Base-by-base conservation (phyloP, 148 eudicot species). In the Selenicereus undatus region DNA sequence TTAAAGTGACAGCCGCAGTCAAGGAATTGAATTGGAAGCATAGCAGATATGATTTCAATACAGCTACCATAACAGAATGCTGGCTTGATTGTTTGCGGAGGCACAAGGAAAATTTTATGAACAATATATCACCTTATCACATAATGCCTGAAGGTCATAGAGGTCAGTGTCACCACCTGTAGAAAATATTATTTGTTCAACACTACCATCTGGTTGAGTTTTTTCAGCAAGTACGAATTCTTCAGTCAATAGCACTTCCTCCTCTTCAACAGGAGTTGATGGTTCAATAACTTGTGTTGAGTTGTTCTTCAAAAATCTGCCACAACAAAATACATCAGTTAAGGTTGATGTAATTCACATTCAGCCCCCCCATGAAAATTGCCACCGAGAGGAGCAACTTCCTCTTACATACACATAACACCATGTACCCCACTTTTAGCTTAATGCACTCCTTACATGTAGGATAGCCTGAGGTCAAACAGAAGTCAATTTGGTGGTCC, bases 171-270 rank as follows among this genome's bases (percentile, higher is more conserved):
- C 87, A 83, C 93, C 97, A 80, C 97, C 96, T 3, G 97, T 89
- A 77, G 98, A 95, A 85, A 95, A 95, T 71, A 95, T 88, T 77
- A 95, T 95, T 76, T 95, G 93, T 83, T 95, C 98, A 81, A 93
- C 51, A 66, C 82, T 70, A 76, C 96, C 97, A 88, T 95, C 93
- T 75, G 91, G 83, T 79, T 56, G 89, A 78, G 88, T 89, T 72
- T 86, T 93, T 84, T 95, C 97, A 80, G 83, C 88, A 50, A 95
- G 90, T 81, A 95, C 97, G 82, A 93, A 95, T 78, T 95, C 93
- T 76, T 89, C 90, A 27, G 97, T 97, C 81, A 93, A 82, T 77
- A 83, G 90, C 71, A 90, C 94, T 77, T 92, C 98, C 74, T 90
- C 96, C 83, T 93, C 96, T 82, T 89, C 90, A 75, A 83, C 26